Evolutionary conservation across 768 basidiomycete species (phyloP).

Genomic region (Mrakia gelida): DNA sequence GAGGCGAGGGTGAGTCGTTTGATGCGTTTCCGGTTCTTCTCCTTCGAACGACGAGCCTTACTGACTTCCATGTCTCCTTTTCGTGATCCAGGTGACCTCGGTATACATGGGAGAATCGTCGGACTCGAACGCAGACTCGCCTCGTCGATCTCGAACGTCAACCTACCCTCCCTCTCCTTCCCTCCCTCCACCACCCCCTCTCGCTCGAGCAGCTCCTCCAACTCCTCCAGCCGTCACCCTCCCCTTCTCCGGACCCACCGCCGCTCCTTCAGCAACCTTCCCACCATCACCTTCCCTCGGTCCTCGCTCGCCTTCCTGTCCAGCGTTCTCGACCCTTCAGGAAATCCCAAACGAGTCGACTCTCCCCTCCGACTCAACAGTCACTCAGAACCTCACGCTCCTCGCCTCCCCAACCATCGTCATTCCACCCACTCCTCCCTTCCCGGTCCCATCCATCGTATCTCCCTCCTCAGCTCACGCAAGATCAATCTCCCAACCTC

Average conservation of each 20-base stretch:
- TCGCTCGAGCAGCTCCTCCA: background rate
- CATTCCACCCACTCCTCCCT: background rate
- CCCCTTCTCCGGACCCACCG: background rate
- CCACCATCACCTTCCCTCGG: background rate
- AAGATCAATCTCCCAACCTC: background rate
- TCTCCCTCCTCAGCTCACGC: background rate
- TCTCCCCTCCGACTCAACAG: background rate
- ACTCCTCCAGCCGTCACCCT: background rate
- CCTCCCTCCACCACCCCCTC: background rate
- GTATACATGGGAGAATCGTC: background rate
- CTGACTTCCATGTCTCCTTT: background rate
- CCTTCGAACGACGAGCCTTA: background rate
- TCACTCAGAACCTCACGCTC: background rate
- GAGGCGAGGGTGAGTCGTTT: conserved; percentile 19
- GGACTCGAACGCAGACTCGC: background rate
- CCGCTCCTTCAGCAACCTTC: background rate
- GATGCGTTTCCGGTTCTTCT: no score
- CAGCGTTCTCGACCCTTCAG: background rate
- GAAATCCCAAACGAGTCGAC: background rate
- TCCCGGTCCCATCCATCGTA: no score
- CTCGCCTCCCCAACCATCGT: background rate
- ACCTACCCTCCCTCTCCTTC: background rate
- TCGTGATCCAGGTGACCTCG: background rate
- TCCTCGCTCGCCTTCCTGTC: conserved; percentile 5
- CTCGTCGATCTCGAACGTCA: background rate